Evolutionary conservation across 176 grass and related monocot species (phyloP).

Genomic region (Urochloa ruziziensis): DNA sequence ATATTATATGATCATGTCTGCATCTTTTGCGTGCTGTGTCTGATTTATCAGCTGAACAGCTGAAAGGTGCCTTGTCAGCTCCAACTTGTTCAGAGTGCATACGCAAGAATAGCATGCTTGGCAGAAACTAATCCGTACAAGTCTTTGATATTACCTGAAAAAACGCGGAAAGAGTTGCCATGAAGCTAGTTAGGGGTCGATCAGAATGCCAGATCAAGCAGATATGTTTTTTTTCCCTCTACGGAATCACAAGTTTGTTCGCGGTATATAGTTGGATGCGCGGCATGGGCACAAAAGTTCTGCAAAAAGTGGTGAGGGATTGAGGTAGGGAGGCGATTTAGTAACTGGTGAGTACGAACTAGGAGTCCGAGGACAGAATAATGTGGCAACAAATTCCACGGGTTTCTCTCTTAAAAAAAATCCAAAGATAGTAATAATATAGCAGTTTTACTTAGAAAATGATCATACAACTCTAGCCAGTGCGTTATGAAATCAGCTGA

Average conservation of each 20-base stretch:
- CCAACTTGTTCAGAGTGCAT: neutral
- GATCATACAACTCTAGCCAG: neutral
- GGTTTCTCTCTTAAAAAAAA: too few relatives aligned
- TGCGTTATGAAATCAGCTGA: neutral
- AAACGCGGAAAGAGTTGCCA: neutral
- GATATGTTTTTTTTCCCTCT: too few relatives aligned
- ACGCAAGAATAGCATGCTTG: neutral
- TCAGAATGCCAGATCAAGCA: too few relatives aligned
- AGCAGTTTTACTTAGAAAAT: neutral
- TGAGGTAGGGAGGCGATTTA: too few relatives aligned
- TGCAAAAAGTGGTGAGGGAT: too few relatives aligned
- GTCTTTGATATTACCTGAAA: neutral
- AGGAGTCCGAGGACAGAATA: too few relatives aligned
- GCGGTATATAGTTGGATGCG: too few relatives aligned
- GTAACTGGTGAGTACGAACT: too few relatives aligned
- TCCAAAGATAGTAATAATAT: too few relatives aligned
- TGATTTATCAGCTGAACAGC: neutral
- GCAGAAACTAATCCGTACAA: neutral
- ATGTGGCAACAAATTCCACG: too few relatives aligned
- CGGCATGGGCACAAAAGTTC: too few relatives aligned
- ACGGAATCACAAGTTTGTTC: neutral
- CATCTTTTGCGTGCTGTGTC: constrained; percentile 9
- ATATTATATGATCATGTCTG: too few relatives aligned
- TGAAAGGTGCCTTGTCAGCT: neutral
- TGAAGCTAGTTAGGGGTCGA: neutral